Evolutionary conservation across 306 rosid genomes (phyloP).

Genomic region (Dalbergia cultrata): DNA sequence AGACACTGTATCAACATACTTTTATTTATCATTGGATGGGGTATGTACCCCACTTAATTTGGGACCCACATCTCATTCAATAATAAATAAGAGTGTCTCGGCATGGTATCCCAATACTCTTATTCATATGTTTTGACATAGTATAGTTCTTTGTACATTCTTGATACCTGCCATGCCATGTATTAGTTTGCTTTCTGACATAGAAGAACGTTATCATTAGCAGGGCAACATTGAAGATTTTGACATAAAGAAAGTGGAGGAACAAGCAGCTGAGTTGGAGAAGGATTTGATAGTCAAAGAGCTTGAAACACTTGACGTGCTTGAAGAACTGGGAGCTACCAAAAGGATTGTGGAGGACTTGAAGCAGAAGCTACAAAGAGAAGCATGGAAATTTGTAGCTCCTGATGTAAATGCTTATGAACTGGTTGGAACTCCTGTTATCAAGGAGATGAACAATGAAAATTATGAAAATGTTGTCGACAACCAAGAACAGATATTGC

Average conservation of each 20-base stretch:
- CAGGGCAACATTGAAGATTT: slow-evolving; percentile 65
- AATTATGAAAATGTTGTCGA: slow-evolving; percentile 44
- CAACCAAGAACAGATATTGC: slow-evolving; percentile 57
- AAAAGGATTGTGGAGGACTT: slow-evolving; percentile 88
- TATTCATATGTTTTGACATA: not conserved
- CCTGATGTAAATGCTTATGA: slow-evolving; percentile 56
- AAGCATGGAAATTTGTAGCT: slow-evolving; percentile 65
- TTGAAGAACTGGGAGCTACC: slow-evolving; percentile 90
- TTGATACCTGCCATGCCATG: slow-evolving; percentile 9
- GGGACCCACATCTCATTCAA: too few species aligned
- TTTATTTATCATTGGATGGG: too few species aligned
- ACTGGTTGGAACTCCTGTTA: slow-evolving; percentile 59
- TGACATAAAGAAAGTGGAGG: slow-evolving; percentile 94
- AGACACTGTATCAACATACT: too few species aligned
- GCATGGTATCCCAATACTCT: too few species aligned
- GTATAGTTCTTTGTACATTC: slow-evolving; percentile 28
- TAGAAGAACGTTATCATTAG: slow-evolving; percentile 46
- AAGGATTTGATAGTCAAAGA: slow-evolving; percentile 96
- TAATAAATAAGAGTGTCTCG: too few species aligned
- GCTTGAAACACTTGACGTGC: slow-evolving; percentile 92
- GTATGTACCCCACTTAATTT: too few species aligned
- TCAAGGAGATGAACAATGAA: slow-evolving; percentile 71
- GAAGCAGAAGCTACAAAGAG: slow-evolving; percentile 80
- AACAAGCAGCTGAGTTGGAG: slow-evolving; percentile 94
- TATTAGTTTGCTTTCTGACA: slow-evolving; percentile 51